A percentile compares a stretch with the other conserved stretches of the same genome.
phyloP scores from a whole-genome alignment of 805 yeast species.

The Ogataea methanolica region DNA sequence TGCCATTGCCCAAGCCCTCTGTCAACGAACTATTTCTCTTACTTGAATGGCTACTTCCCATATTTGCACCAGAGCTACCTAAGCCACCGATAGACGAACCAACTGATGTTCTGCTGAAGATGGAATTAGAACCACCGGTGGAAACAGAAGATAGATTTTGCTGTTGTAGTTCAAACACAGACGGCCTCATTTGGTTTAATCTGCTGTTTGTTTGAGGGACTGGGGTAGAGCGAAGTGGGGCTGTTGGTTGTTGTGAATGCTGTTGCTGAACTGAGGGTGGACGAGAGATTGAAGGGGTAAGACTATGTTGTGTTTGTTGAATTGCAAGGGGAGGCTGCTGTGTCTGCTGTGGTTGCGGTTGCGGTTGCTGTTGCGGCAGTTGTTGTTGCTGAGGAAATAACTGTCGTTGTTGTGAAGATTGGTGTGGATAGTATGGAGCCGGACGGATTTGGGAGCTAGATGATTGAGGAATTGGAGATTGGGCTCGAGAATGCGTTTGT shows the following conservation, averaged over 20 bases:
- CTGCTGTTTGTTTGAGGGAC: constrained; percentile 3
- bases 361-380: constrained; percentile 3
- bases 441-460: constrained; percentile 2
- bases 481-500: neutral
- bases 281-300: constrained; percentile 2
- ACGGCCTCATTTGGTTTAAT: constrained; percentile 11
- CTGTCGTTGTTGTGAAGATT: constrained; percentile 1
- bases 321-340: constrained; percentile 5
- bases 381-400: constrained; percentile 2
- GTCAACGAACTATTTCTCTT: neutral
- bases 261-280: constrained; percentile 4
- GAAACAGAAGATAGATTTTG: constrained; percentile 20
- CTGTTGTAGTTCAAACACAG: constrained; percentile 16
- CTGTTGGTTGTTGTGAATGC: neutral
- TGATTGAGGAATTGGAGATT: constrained; percentile 8
- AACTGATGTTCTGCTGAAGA: constrained; percentile 22
- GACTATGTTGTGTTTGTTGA: neutral
- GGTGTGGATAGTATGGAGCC: constrained; percentile 1
- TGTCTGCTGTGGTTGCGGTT: constrained; percentile 5
- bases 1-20: neutral
- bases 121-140: constrained; percentile 19
- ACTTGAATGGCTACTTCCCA: constrained; percentile 2
- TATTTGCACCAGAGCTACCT: constrained; percentile 2
- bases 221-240: constrained; percentile 14
- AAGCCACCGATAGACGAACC: constrained; percentile 16